phyloP scores from a whole-genome alignment of 2,329 filamentous ascomycete species.

The Zymoseptoria brevis region DNA sequence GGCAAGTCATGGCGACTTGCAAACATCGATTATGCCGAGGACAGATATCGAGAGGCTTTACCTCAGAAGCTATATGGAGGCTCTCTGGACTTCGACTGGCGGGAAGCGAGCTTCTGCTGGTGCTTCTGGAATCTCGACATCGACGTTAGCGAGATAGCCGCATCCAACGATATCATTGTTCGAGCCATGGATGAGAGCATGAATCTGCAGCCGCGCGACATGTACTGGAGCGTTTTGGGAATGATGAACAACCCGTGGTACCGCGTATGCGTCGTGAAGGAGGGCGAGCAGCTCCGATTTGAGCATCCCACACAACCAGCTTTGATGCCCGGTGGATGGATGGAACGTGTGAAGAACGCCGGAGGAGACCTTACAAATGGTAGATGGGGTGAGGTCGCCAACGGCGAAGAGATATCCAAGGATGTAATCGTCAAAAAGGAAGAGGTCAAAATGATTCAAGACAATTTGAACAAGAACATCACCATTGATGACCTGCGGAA shows the following conservation, averaged over 20 bases:
- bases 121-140: constrained; percentile 80
- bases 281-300: constrained; percentile 59
- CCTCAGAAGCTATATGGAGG: constrained; percentile 66
- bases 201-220: constrained; percentile 78
- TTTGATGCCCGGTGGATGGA: constrained; percentile 75
- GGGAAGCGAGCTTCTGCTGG: constrained; percentile 82
- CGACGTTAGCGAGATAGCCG: constrained; percentile 51
- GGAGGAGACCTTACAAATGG: constrained; percentile 76
- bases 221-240: constrained; percentile 91
- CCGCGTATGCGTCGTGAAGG: constrained; percentile 65
- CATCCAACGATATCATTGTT: constrained; percentile 66
- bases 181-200: constrained; percentile 86
- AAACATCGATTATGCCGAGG: constrained; percentile 74
- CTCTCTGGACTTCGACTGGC: constrained; percentile 69
- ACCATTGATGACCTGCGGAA: constrained; percentile 62
- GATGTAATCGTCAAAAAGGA: constrained; percentile 44
- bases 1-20: constrained; percentile 73
- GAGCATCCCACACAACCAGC: constrained; percentile 84
- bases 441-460: constrained; percentile 71
- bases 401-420: constrained; percentile 40
- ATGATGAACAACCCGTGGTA: constrained; percentile 99
- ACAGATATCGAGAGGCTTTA: constrained; percentile 63
- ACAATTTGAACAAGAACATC: constrained; percentile 55
- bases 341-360: constrained; percentile 78
- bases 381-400: constrained; percentile 70